Base-by-base conservation (phyloP, 345 rosid species). In the Cardamine occulta region DNA sequence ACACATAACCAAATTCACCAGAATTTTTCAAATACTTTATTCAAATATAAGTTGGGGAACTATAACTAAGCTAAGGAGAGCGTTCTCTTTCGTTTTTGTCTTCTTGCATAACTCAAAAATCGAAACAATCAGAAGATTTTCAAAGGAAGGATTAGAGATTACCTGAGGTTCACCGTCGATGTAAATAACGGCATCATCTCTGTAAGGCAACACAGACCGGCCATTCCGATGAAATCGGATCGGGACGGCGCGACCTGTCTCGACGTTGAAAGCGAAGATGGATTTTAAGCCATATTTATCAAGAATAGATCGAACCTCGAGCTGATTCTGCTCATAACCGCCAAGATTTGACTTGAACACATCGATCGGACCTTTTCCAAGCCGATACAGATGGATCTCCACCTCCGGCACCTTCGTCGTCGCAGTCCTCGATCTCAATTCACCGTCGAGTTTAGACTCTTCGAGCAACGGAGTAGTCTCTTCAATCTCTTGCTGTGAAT, bases 141-240 rank as follows among this genome's bases (percentile, higher is more conserved):
- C 51, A 44, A 61, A 45, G 9, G 31, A 34, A 56, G 29, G 6
- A 54, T 56, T 10, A 72, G 18, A 55, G 72, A 61, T 69, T 67
- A 92, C 97, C 96, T 83, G 78, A 17, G 91, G 97, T 79, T 90
- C 99, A 34, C 99, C 99, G 76, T 95, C 99, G 8, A 95, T 68
- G 84, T 86, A 67, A 54, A 89, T 66, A 23, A 84, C 84, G 32
- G 97, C 84, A 64, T 96, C 97, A 61, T 90, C 97, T 75, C 73
- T 82, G 73, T 92, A 95, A 2, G 82, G 74, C 5, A 92, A 75
- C 64, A 92, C 26, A 59, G 97, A 95, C 77, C 92, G 82, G 7
- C 99, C 98, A 63, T 90, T 92, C 85, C 91, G 81, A 76, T 86
- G 82, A 68, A 87, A 95, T 42, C 97, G 83, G 85, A 95, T 88